Base-by-base conservation (phyloP, 1,284 basidiomycete genomes). In the Porphyrellus sp. region DNA sequence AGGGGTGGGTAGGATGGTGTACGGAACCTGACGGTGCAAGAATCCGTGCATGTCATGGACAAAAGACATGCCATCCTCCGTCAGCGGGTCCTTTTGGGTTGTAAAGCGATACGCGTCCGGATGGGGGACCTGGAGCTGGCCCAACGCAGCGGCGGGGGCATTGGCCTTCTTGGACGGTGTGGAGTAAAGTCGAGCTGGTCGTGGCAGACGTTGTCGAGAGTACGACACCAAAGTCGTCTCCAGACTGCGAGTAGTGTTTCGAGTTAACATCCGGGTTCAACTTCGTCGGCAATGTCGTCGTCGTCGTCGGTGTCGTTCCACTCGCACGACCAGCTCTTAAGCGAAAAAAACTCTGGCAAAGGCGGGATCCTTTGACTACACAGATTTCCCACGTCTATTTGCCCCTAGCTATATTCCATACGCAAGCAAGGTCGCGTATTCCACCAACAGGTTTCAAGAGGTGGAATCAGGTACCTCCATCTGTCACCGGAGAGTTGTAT, bases 111-210 rank as follows among this genome's bases (percentile, higher is more conserved):
- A 57, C 4, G 70, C 74, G 16, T 77, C 72, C 4, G 67, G 59
- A 15, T 59, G 61, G 15, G 73, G 68, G 43, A 70, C 60, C 37
- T 72, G 68, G 27, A 70, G 60, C 42, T 74, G 69, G 9, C 73
- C 69, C 3, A 76, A 70, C 6, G 80, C 78, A 9, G 77, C 59
- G 16, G 78, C 80, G 3, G n/a, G n/a, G n/a, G 82, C 78, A 63
- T 75, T 74, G 43, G 67, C 69, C 53, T 63, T 74, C 72, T 77
- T 80, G 52, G 84, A 75, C 18, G 82, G 80, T 3, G 82, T 76
- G 8, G 83, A 82, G 66, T 83, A 85, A 44, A 83, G 75, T 57
- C 84, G 81, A 45, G 83, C 81, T 50, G 85, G 83, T 40, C 84
- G 78, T 35, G 82, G 83, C 55, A 87, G 81, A 57, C 73, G 65